Evolutionary conservation across 345 rosid genomes (phyloP).

Genomic region (Pelargonium nanum): DNA sequence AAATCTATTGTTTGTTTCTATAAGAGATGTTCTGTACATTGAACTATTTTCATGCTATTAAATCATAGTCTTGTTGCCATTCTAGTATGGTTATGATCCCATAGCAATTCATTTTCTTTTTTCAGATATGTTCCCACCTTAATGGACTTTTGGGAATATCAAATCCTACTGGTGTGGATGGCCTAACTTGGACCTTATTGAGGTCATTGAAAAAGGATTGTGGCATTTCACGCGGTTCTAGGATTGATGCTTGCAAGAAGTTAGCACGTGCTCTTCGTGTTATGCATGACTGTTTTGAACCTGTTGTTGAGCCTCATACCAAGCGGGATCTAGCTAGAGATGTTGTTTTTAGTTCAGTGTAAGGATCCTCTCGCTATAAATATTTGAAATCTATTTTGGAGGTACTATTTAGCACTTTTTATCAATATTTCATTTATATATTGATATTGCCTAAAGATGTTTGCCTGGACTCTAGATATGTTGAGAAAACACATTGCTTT

Average conservation of each 20-base stretch:
- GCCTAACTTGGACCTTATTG: conserved; percentile 45
- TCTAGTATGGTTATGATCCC: neutral
- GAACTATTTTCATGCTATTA: neutral
- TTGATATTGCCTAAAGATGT: neutral
- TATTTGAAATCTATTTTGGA: neutral
- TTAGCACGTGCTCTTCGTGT: conserved; percentile 28
- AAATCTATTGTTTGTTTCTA: neutral
- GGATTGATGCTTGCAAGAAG: conserved; percentile 22
- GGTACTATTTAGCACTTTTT: neutral
- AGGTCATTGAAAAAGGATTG: conserved; percentile 20
- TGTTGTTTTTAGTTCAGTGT: conserved; percentile 32
- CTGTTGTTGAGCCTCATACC: conserved; percentile 28
- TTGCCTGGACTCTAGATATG: neutral
- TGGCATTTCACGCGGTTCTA: conserved; percentile 12
- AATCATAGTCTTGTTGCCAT: neutral
- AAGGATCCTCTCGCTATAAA: conserved; percentile 9
- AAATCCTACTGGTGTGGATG: conserved; percentile 33
- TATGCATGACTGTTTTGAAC: conserved; percentile 41
- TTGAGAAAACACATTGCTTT: neutral
- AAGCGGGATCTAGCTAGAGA: conserved; percentile 32
- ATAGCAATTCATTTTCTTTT: conserved; percentile 17
- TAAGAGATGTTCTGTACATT: neutral
- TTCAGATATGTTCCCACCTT: conserved; percentile 24
- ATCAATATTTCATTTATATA: neutral
- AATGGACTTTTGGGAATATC: conserved; percentile 40